Percentiles rank a stretch among this genome's conserved stretches.
Conservation (phyloP, 192 early-diverging fungal genomes). For the Coemansia furcata region DNA sequence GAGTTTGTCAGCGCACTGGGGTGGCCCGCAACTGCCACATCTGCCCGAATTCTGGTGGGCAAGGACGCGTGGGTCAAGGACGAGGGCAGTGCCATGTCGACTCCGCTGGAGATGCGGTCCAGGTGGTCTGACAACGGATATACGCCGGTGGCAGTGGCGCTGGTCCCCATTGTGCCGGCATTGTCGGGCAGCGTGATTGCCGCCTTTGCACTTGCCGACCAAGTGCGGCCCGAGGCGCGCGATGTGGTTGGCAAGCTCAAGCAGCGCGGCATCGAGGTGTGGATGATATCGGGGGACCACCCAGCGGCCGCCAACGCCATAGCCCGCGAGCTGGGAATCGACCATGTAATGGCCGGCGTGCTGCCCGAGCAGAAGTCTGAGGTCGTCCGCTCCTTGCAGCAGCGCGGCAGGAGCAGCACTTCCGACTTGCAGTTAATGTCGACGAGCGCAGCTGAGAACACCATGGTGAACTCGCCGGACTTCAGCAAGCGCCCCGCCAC, state of each 20-base stretch:
- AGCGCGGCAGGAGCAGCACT: constrained; percentile 17
- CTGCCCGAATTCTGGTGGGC: constrained; percentile 59
- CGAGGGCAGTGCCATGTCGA: constrained; percentile 52
- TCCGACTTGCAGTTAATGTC: not conserved
- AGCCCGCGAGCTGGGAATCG: constrained; percentile 75
- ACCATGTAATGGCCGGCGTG: constrained; percentile 88
- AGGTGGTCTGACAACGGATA: constrained; percentile 61
- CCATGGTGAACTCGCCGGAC: not conserved
- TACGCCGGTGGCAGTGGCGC: constrained; percentile 53
- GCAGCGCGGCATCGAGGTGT: constrained; percentile 72
- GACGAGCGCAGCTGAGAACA: not conserved
- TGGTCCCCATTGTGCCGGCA: constrained; percentile 44
- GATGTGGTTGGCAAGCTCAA: constrained; percentile 68
- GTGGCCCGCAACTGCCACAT: constrained; percentile 15
- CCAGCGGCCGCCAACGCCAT: constrained; percentile 76
- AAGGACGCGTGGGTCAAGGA: constrained; percentile 67
- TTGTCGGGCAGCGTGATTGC: constrained; percentile 59
- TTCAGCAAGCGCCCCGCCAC: not conserved
- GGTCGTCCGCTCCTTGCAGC: constrained; percentile 70
- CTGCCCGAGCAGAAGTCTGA: constrained; percentile 85
- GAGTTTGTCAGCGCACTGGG: constrained; percentile 19
- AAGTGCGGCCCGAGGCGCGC: constrained; percentile 75
- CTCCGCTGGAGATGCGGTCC: constrained; percentile 37
- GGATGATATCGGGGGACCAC: constrained; percentile 94
- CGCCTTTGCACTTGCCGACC: constrained; percentile 78